phyloP scores from a whole-genome alignment of 2,329 filamentous ascomycete species.

The Colletotrichum noveboracense region DNA sequence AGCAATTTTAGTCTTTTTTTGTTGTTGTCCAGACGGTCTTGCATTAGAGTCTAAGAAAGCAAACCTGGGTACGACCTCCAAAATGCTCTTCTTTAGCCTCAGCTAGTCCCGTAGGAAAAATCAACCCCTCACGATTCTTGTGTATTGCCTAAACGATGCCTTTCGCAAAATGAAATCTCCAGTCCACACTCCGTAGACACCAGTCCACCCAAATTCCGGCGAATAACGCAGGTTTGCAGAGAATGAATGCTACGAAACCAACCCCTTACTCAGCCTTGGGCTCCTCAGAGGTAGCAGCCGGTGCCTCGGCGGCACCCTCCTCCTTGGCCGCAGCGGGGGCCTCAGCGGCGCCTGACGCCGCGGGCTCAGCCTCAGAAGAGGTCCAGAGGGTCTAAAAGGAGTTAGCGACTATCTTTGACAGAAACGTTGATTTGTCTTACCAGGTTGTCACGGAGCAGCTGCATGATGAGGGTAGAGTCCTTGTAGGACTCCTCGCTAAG shows the following conservation, averaged over 20 bases:
- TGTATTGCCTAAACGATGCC: slow-evolving; percentile 54
- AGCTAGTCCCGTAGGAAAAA: slow-evolving; percentile 41
- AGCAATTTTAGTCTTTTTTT: slow-evolving; percentile 57
- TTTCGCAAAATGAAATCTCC: slow-evolving; percentile 60
- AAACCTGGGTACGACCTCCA: slow-evolving; percentile 51
- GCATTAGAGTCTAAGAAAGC: slow-evolving; percentile 62
- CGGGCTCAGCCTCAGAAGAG: slow-evolving; percentile 93
- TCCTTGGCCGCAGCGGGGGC: slow-evolving; percentile 53
- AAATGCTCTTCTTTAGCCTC: slow-evolving; percentile 52
- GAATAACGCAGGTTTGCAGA: slow-evolving; percentile 41
- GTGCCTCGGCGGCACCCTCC: slow-evolving; percentile 15
- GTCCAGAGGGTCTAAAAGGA: slow-evolving; percentile 89
- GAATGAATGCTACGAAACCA: slow-evolving; percentile 23
- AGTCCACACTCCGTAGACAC: slow-evolving; percentile 69
- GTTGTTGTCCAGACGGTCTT: slow-evolving; percentile 60
- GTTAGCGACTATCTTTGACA: slow-evolving; percentile 30
- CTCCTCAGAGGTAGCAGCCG: slow-evolving; percentile 62
- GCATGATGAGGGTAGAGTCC: slow-evolving; percentile 98
- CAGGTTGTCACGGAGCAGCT: slow-evolving; percentile 95
- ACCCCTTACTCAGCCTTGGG: slow-evolving; percentile 68
- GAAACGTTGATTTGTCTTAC: slow-evolving; percentile 53
- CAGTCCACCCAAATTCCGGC: slow-evolving; percentile 55
- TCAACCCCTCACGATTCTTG: slow-evolving; percentile 39
- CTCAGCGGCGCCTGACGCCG: slow-evolving; percentile 59
- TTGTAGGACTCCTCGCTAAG: slow-evolving; percentile 99